Evolutionary conservation across 345 rosid species (phyloP), one percentile per base, ranked within the genome.

Genomic region (Fremontodendron californicum): DNA sequence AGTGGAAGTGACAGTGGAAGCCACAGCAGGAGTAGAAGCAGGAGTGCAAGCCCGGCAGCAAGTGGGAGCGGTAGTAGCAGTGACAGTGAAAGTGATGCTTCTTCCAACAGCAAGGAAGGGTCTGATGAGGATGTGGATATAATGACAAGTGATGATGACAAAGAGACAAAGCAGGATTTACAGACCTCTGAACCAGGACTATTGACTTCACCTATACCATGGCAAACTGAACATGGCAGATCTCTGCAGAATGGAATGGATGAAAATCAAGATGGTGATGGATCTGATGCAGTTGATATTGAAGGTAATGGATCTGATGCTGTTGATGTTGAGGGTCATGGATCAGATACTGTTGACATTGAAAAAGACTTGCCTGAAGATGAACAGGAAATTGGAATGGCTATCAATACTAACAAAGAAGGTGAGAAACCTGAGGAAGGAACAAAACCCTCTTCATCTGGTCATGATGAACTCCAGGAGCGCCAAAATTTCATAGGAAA

Each of bases 61-160:
- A 90, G 89, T 72, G 88, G 88, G 66, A 93, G 93, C 80, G 93
- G 88, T 65, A 90, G 97, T 82, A 91, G 96, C 86, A 96, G 97
- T 78, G 94, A 93, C 75, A 93, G 99, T 86, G 98, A 91, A 63
- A 93, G 92, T 74, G 97, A 92, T 84, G 91, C 88, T 84, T 89
- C 97, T 75, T 91, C 97, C 71, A 91, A 88, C 83, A 90, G 97
- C 81, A 91, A 88, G 82, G 93, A 93, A 77, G 98, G 86, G 9
- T 85, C 98, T 78, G 99, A 96, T 86, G 98, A 88, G 85, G 97
- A 96, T 48, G 98, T 93, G 77, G 98, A 96, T 87, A 93, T 96
- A 72, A 89, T 93, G 91, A 81, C 90, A 49, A 88, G 94, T 57
- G 93, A 93, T 77, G 98, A 91, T 85, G 97, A 93, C 77, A 85